Conservation (phyloP, 2,329 filamentous ascomycete genomes). For the Diaporthe citriasiana region DNA sequence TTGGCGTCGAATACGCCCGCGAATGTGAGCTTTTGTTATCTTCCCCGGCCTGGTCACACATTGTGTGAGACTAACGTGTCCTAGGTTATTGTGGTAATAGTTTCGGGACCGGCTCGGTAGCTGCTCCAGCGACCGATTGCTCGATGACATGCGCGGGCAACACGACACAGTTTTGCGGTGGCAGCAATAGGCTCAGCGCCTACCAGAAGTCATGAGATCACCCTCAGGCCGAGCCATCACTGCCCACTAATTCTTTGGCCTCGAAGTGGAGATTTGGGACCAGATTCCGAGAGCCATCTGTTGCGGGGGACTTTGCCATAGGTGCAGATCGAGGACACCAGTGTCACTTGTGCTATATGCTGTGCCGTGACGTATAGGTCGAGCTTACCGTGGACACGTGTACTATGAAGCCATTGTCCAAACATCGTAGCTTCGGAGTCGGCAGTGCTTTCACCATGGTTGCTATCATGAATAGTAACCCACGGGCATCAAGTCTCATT, state of each 20-base stretch:
- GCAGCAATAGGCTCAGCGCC: constrained; percentile 53
- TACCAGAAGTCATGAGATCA: constrained; percentile 36
- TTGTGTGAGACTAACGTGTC: constrained; percentile 47
- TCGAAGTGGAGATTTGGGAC: background rate
- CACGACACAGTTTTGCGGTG: constrained; percentile 56
- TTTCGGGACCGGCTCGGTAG: constrained; percentile 49
- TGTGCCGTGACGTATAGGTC: constrained; percentile 12
- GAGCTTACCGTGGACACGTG: background rate
- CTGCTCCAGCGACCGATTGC: constrained; percentile 53
- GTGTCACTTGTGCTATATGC: background rate
- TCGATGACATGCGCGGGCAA: constrained; percentile 58
- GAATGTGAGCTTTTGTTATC: constrained; percentile 25
- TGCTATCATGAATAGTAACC: background rate
- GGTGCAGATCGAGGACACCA: background rate
- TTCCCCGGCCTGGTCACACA: background rate
- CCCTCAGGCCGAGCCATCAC: background rate
- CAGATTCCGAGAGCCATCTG: background rate
- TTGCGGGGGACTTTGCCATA: background rate
- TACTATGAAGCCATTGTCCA: background rate
- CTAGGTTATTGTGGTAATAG: constrained; percentile 52
- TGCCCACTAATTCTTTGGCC: background rate
- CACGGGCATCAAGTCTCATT: background rate
- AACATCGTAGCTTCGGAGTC: background rate
- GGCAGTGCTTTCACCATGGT: background rate
- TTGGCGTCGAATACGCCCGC: constrained; percentile 33